phyloP scores from a whole-genome alignment of 768 basidiomycete species.

The Coprinopsis cinerea region DNA sequence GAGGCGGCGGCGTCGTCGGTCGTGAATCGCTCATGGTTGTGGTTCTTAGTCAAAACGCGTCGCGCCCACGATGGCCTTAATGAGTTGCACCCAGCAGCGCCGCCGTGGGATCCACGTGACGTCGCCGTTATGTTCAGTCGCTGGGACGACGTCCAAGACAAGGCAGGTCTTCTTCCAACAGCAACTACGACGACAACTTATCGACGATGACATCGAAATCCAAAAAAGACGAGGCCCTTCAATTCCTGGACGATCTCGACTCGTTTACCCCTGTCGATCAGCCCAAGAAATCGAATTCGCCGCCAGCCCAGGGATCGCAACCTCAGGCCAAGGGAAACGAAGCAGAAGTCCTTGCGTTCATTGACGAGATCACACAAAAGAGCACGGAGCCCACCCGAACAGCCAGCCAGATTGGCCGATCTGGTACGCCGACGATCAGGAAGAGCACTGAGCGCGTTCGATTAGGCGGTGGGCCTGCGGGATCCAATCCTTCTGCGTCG shows the following conservation, averaged over 20 bases:
- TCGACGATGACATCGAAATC: conserved; percentile 46
- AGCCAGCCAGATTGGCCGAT: conserved; percentile 44
- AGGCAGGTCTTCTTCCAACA: not conserved
- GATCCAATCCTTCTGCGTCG: conserved; percentile 34
- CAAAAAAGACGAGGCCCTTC: conserved; percentile 84
- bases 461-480: conserved; percentile 45
- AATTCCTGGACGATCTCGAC: conserved; percentile 93
- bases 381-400: conserved; percentile 70
- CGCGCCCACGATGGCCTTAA: not conserved
- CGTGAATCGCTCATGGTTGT: conserved; percentile 23
- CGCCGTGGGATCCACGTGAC: too few relatives aligned
- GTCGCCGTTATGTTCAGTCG: not conserved
- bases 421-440: conserved; percentile 64
- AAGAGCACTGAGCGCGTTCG: conserved; percentile 76
- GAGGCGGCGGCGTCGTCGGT: conserved; percentile 38
- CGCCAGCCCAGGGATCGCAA: conserved; percentile 10
- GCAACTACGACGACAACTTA: not conserved
- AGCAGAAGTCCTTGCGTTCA: conserved; percentile 84
- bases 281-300: conserved; percentile 6
- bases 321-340: conserved; percentile 47
- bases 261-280: conserved; percentile 44
- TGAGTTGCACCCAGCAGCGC: not conserved
- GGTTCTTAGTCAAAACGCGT: not conserved
- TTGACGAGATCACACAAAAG: conserved; percentile 93
- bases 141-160: not conserved